Evolutionary conservation across 2,329 filamentous ascomycete genomes (phyloP).

Genomic region (Passalora sequoiae): DNA sequence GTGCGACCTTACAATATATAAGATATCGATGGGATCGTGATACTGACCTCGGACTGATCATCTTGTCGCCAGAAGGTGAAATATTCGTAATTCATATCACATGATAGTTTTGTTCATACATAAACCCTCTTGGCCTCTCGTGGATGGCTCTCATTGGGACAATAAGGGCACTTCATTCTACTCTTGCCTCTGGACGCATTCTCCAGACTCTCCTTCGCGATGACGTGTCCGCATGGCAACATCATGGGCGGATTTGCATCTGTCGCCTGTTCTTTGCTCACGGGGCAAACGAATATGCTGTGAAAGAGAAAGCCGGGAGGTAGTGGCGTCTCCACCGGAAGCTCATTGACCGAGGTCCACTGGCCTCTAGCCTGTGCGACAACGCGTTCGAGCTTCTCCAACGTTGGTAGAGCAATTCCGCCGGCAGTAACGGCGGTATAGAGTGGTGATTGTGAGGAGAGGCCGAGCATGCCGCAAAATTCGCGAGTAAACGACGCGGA

Average conservation of each 20-base stretch:
- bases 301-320: slow-evolving; percentile 71
- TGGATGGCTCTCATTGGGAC: slow-evolving; percentile 73
- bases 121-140: slow-evolving; percentile 68
- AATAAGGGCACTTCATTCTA: slow-evolving; percentile 94
- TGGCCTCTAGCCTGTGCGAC: slow-evolving; percentile 86
- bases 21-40: too few species aligned
- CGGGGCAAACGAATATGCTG: slow-evolving; percentile 94
- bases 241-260: slow-evolving; percentile 94
- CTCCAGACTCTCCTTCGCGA: slow-evolving; percentile 77
- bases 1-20: too few species aligned
- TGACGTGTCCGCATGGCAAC: slow-evolving; percentile 90
- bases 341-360: slow-evolving; percentile 87
- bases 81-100: too few species aligned
- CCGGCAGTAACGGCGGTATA: slow-evolving; percentile 91
- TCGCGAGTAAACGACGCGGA: slow-evolving; percentile 71
- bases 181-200: slow-evolving; percentile 67
- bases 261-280: slow-evolving; percentile 93
- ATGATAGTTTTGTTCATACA: too few species aligned
- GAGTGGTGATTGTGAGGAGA: slow-evolving; percentile 86
- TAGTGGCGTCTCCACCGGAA: slow-evolving; percentile 67
- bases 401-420: slow-evolving; percentile 79
- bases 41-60: too few species aligned
- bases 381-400: slow-evolving; percentile 82
- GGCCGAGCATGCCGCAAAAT: slow-evolving; percentile 84
- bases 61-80: too few species aligned